These are phyloP conservation scores for Neodidymelliopsis sp. DNA, from an alignment of 2,329 filamentous ascomycete species.

Conservation along the genomic window DNA sequence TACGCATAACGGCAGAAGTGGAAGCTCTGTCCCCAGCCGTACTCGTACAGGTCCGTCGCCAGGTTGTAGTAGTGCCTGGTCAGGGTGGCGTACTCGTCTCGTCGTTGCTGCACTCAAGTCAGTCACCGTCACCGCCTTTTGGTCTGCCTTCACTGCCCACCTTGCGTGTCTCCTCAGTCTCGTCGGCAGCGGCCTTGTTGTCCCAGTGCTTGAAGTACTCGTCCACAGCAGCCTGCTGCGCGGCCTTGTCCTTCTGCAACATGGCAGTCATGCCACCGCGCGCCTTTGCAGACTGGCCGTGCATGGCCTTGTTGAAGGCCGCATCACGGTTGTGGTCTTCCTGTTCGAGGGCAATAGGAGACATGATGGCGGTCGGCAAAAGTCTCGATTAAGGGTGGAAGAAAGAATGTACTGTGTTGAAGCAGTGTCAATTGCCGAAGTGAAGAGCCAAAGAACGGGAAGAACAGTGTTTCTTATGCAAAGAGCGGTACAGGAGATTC, in stretches of 20 bases:
- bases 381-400: slow-evolving; percentile 7
- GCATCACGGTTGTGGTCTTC: slow-evolving; percentile 88
- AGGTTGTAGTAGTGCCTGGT: slow-evolving; percentile 98
- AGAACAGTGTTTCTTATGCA: slow-evolving; percentile 24
- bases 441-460: slow-evolving; percentile 24
- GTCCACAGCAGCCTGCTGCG: slow-evolving; percentile 82
- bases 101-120: slow-evolving; percentile 68
- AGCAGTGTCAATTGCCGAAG: slow-evolving; percentile 27
- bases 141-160: slow-evolving; percentile 54
- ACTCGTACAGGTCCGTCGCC: slow-evolving; percentile 95
- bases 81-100: slow-evolving; percentile 88
- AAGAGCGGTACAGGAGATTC: slow-evolving; percentile 41
- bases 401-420: slow-evolving; percentile 17
- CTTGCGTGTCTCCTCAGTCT: slow-evolving; percentile 84
- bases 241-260: slow-evolving; percentile 79
- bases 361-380: slow-evolving; percentile 53
- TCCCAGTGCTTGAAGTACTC: slow-evolving; percentile 99
- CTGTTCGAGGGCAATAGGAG: slow-evolving; percentile 70
- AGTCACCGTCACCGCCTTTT: slow-evolving; percentile 19
- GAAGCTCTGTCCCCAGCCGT: slow-evolving; percentile 95
- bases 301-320: slow-evolving; percentile 87
- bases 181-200: slow-evolving; percentile 77
- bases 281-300: slow-evolving; percentile 74
- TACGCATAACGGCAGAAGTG: slow-evolving; percentile 95
- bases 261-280: slow-evolving; percentile 81